Base-by-base conservation (phyloP, 1,284 basidiomycete species). In the Agaricales sp. region DNA sequence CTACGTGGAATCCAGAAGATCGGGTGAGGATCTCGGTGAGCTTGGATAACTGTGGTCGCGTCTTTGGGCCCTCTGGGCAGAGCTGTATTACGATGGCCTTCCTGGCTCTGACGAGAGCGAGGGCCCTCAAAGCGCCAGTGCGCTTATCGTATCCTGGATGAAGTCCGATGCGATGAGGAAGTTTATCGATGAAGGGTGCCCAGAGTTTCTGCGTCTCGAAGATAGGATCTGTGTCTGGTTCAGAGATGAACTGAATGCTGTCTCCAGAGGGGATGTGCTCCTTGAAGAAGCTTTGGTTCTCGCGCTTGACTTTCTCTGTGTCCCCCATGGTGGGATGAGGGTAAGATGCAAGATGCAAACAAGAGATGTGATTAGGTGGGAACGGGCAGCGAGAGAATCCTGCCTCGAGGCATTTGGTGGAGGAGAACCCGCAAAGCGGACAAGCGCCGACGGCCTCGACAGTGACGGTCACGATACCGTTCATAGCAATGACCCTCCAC, bases 1-100 rank as follows among this genome's bases (percentile, higher is more conserved):
- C 70, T 50, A 61, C 61, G 44, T 65, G 54, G 19, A 60, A 55
- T 19, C 62, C 61, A n/a, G 52, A 54, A 14, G 54, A 39, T 23
- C 62, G 64, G 45, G 62, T 65, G 26, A 72, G 58, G 12, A 67
- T 50, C 12, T 41, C 39, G 8, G 6, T 18, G n/a, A 41, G 19
- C 39, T 41, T 41, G 13, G 39, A 41, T 4, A 41, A 18, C 4
- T 41, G 8, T 6, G 19, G 26, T 30, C 14, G 4, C 8, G 39
- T 6, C 4, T 18, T 41, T 6, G 16, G 4, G 16, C 18, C 39
- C 39, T 18, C 8, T 6, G 39, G 26, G 14, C 6, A 41, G 39
- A 41, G 18, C 16, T 8, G 13, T 4, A 41, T 41, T 20, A 41
- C 39, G 8, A 41, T 16, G 19, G 8, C 6, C 6, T 8, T 4